Conservation (phyloP, 352 stramenopile species). For the Globisporangium acanthophoron region DNA sequence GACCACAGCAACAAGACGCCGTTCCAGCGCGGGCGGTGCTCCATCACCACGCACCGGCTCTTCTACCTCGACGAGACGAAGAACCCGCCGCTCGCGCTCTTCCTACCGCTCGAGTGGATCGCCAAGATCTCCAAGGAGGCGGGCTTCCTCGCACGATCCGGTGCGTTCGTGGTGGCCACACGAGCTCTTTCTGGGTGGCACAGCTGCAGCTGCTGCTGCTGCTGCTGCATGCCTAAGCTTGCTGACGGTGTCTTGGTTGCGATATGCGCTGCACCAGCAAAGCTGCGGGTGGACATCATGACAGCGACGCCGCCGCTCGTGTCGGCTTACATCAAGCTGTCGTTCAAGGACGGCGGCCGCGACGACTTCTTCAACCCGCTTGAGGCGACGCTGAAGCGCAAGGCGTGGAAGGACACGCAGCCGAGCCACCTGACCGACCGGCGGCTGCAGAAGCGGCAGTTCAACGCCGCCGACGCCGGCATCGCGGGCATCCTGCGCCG, state of each 20-base stretch:
- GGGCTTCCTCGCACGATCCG: constrained; percentile 74
- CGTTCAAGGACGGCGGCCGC: constrained; percentile 80
- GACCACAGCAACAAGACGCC: constrained; percentile 73
- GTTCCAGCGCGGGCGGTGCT: constrained; percentile 64
- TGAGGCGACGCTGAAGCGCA: constrained; percentile 53
- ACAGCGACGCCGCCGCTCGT: constrained; percentile 27
- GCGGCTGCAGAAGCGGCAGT: constrained; percentile 71
- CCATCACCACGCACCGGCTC: constrained; percentile 78
- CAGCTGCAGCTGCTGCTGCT: no score
- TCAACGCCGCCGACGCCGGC: constrained; percentile 68
- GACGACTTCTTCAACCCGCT: constrained; percentile 83
- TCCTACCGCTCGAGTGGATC: constrained; percentile 70
- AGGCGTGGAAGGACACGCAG: constrained; percentile 75
- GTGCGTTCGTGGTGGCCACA: constrained; percentile 1
- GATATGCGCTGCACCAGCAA: constrained; percentile 23
- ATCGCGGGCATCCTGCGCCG: constrained; percentile 79
- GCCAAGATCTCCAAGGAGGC: constrained; percentile 68
- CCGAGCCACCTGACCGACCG: constrained; percentile 68
- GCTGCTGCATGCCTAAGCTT: no score
- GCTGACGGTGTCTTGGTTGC: no score
- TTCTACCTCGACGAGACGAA: constrained; percentile 73
- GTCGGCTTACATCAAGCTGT: constrained; percentile 77
- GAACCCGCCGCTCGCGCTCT: constrained; percentile 52
- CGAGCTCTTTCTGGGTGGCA: no score
- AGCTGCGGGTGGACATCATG: constrained; percentile 71